Evolutionary conservation across 495 filamentous ascomycete species (phyloP).

Genomic region (Echria macrotheca): DNA sequence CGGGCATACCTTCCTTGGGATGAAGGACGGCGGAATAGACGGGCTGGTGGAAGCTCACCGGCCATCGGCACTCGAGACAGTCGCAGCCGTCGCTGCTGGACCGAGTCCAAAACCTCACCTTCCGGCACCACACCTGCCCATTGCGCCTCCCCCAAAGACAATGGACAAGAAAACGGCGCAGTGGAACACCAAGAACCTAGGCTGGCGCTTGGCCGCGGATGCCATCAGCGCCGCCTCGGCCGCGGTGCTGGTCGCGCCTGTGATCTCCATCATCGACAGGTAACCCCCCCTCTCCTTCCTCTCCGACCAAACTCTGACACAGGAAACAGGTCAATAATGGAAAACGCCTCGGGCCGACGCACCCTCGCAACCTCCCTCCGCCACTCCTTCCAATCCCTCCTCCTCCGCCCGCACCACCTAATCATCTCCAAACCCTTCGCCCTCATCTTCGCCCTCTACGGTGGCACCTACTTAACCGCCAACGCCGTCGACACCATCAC

Average conservation of each 20-base stretch:
- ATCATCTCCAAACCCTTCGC: conserved; percentile 76
- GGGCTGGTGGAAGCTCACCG: conserved; percentile 1
- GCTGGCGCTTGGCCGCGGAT: conserved; percentile 67
- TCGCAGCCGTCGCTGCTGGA: conserved; percentile 2
- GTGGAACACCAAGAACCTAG: conserved; percentile 78
- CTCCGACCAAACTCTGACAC: neutral
- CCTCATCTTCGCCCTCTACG: conserved; percentile 85
- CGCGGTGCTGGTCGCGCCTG: conserved; percentile 75
- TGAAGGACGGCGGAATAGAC: conserved; percentile 4
- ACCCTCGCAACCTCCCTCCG: conserved; percentile 65
- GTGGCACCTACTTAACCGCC: conserved; percentile 84
- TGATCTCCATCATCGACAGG: conserved; percentile 91
- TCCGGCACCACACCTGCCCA: neutral
- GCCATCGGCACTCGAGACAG: neutral
- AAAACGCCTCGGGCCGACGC: conserved; percentile 81
- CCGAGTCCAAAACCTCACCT: neutral
- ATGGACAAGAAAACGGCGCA: conserved; percentile 6
- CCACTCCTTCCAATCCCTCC: conserved; percentile 55
- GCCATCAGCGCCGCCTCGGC: conserved; percentile 65
- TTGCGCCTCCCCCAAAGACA: neutral
- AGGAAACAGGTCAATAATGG: conserved; percentile 72
- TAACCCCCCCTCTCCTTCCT: conserved; percentile 34
- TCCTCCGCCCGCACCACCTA: conserved; percentile 63
- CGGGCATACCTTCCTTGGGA: too few species aligned
- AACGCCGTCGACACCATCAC: conserved; percentile 80